Evolutionary conservation across 176 grass and related monocot genomes (phyloP).

Genomic region (Olyra latifolia): DNA sequence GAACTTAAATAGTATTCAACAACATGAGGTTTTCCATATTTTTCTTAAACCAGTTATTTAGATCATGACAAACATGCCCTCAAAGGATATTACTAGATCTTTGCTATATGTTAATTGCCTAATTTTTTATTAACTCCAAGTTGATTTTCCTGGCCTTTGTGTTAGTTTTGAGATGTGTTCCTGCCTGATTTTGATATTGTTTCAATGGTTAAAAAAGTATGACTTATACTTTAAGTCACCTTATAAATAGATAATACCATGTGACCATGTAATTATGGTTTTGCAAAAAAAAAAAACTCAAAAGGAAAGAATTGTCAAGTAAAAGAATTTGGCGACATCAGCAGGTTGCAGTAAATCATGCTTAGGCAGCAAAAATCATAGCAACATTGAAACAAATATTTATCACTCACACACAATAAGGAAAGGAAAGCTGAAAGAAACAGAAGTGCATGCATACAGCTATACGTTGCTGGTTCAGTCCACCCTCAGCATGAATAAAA

Average conservation of each 20-base stretch:
- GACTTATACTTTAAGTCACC: too few species aligned
- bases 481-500: conserved; percentile 89
- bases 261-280: neutral
- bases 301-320: neutral
- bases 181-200: too few species aligned
- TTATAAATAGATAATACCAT: neutral
- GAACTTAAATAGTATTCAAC: neutral
- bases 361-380: neutral
- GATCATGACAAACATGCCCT: conserved; percentile 6
- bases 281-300: neutral
- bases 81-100: neutral
- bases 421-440: conserved; percentile 14
- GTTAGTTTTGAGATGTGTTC: too few species aligned
- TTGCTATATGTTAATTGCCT: too few species aligned
- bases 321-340: neutral
- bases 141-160: too few species aligned
- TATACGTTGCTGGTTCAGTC: conserved; percentile 79
- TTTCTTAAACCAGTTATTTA: conserved; percentile 1
- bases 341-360: neutral
- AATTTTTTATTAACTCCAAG: too few species aligned
- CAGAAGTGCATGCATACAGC: conserved; percentile 57
- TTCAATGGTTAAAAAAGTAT: too few species aligned
- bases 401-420: conserved; percentile 11
- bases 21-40: neutral
- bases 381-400: neutral